A percentile compares a stretch with the other conserved stretches of the same genome.
Evolutionary conservation across 2,329 filamentous ascomycete species (phyloP).

Genomic region (Knufia petricola): DNA sequence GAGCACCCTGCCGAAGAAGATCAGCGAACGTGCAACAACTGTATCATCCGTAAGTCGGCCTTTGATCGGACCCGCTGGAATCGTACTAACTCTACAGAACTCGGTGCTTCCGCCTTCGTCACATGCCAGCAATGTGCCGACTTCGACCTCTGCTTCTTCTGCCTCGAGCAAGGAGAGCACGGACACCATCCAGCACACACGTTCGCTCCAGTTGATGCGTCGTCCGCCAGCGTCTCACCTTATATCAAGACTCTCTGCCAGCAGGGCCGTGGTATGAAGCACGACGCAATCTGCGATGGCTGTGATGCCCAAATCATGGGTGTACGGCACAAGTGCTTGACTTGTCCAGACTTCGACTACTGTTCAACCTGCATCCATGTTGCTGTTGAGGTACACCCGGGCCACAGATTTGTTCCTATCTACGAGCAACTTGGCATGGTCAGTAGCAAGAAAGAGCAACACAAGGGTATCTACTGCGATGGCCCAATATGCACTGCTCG

Average conservation of each 20-base stretch:
- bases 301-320: slow-evolving; percentile 83
- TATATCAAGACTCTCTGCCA: slow-evolving; percentile 59
- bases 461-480: slow-evolving; percentile 87
- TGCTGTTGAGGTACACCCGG: slow-evolving; percentile 61
- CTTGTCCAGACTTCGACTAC: slow-evolving; percentile 97
- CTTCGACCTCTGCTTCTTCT: slow-evolving; percentile 80
- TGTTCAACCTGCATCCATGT: slow-evolving; percentile 65
- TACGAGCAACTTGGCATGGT: slow-evolving; percentile 54
- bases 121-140: slow-evolving; percentile 80
- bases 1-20: slow-evolving; percentile 10
- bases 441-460: slow-evolving; percentile 37
- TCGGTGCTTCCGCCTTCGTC: slow-evolving; percentile 69
- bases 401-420: slow-evolving; percentile 80
- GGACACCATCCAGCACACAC: slow-evolving; percentile 84
- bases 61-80: not conserved
- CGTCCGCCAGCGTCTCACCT: slow-evolving; percentile 51
- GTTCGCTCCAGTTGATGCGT: slow-evolving; percentile 57
- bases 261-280: slow-evolving; percentile 69
- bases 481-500: slow-evolving; percentile 70
- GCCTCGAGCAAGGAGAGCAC: slow-evolving; percentile 66
- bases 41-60: slow-evolving; percentile 46
- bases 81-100: slow-evolving; percentile 37
- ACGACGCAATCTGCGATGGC: slow-evolving; percentile 87
- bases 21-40: slow-evolving; percentile 52
- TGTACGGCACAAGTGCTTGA: slow-evolving; percentile 89